Evolutionary conservation across 345 rosid genomes (phyloP), one percentile per base, ranked within the genome.

Genomic region (Orychophragmus violaceus): DNA sequence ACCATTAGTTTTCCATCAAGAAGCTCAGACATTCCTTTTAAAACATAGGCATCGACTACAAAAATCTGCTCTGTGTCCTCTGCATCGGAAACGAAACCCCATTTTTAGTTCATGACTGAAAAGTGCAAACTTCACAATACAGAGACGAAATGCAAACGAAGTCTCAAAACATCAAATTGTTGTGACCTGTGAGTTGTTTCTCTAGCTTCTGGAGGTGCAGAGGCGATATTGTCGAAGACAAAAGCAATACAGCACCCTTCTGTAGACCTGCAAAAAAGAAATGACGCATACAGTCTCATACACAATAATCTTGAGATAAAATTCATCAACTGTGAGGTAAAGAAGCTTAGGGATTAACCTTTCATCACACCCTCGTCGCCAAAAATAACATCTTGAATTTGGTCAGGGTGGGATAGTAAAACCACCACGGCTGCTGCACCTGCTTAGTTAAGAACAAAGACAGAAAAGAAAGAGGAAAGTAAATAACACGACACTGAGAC

Each of bases 1-100:
- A 89, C 98, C 96, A 85, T 78, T 42, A 85, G 64, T 73, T 83
- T 84, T 80, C 84, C 90, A n/a, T 77, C 71, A 71, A 79, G 83
- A 64, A 30, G 64, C 62, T 84, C 87, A 33, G 87, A 83, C 71
- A 75, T 70, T 66, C 83, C 91, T 83, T 72, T 84, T 54, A 77
- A 79, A 62, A 84, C 90, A 67, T 87, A 85, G 16, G 85, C 89
- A 77, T 89, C 96, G 1, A 89, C 83, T 22, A 88, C 59, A 55
- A 58, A 83, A 51, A 77, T 46, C 46, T 67, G 65, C 29, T 76
- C 74, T 61, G 77, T 79, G 13, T 71, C 65, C 68, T 87, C 96
- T 91, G 90, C 78, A 81, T 67, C 62, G 62, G 18, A 72, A 29
- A 77, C 36, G 12, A 56, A 22, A 59, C 10, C 56, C 33, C 50